Percentiles rank a stretch among this genome's conserved stretches.
Conservation (phyloP, 2,329 filamentous ascomycete genomes). For the Tolypocladium tropicale region DNA sequence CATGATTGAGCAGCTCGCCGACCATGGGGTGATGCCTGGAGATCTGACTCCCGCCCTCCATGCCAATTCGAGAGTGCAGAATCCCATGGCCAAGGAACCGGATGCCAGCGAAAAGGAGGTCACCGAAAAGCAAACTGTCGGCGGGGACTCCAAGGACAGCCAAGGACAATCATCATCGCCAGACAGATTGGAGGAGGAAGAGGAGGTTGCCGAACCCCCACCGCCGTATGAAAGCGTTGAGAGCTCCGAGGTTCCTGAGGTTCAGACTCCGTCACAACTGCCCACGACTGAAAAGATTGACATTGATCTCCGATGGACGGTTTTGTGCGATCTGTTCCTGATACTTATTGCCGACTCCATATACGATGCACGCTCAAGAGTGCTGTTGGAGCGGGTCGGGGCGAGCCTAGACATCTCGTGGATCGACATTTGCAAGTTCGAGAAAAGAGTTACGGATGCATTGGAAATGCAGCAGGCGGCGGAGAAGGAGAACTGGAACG, state of each 20-base stretch:
- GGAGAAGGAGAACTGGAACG: slow-evolving; percentile 95
- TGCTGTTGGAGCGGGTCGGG: slow-evolving; percentile 74
- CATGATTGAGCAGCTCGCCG: slow-evolving; percentile 95
- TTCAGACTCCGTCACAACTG: slow-evolving; percentile 74
- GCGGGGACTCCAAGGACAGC: slow-evolving; percentile 8
- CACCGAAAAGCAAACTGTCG: slow-evolving; percentile 19
- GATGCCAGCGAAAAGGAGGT: slow-evolving; percentile 32
- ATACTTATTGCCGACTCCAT: slow-evolving; percentile 92
- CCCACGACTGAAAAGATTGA: slow-evolving; percentile 77
- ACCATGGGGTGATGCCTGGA: slow-evolving; percentile 76
- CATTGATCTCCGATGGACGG: slow-evolving; percentile 93
- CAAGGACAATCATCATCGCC: too few species aligned
- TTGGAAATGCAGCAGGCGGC: slow-evolving; percentile 95
- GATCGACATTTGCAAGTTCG: slow-evolving; percentile 92
- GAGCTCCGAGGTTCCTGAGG: slow-evolving; percentile 63
- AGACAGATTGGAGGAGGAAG: neutral
- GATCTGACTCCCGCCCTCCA: slow-evolving; percentile 82
- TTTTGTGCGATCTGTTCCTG: slow-evolving; percentile 90
- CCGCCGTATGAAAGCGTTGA: slow-evolving; percentile 54
- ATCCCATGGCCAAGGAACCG: slow-evolving; percentile 61
- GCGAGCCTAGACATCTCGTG: slow-evolving; percentile 71
- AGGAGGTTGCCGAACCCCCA: slow-evolving; percentile 34
- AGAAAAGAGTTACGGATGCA: slow-evolving; percentile 93
- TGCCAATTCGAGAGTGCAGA: slow-evolving; percentile 86
- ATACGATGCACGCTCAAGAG: slow-evolving; percentile 82